phyloP scores from a whole-genome alignment of 345 rosid species.

The Sisymbrium irio region DNA sequence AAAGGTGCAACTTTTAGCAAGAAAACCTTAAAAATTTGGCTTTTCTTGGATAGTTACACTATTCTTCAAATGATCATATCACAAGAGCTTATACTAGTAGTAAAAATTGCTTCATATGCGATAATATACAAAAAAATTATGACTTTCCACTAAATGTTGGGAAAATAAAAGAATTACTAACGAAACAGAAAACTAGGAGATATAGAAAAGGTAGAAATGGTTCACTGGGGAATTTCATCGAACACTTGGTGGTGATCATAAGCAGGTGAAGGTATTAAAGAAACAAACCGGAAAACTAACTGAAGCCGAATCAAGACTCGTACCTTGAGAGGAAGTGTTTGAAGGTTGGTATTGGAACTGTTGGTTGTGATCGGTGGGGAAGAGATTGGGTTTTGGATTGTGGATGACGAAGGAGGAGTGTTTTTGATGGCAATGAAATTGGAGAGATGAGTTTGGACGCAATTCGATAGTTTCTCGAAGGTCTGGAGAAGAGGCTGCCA shows the following conservation, averaged over 20 bases:
- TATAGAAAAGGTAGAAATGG: background rate
- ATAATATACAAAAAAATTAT: background rate
- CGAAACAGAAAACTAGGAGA: background rate
- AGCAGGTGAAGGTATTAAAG: background rate
- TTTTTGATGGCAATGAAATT: slow-evolving; percentile 36
- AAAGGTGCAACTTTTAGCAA: background rate
- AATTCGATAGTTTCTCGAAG: slow-evolving; percentile 44
- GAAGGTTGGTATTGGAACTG: background rate
- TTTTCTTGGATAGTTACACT: background rate
- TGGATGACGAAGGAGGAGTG: slow-evolving; percentile 6
- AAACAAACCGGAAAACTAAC: background rate
- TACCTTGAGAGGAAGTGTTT: slow-evolving; percentile 49
- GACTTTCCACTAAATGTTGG: background rate
- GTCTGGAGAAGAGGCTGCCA: slow-evolving; percentile 46
- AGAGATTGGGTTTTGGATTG: slow-evolving; percentile 35
- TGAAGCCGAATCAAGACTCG: background rate
- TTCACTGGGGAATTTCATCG: slow-evolving; percentile 46
- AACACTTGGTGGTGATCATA: slow-evolving; percentile 39
- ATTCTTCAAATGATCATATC: background rate
- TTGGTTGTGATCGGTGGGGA: slow-evolving; percentile 33
- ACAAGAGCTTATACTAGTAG: background rate
- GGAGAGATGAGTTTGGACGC: slow-evolving; percentile 56
- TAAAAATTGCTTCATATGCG: background rate
- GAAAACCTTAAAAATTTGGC: background rate
- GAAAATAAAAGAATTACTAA: background rate